Percentiles rank a stretch among this genome's conserved stretches.
phyloP scores from a whole-genome alignment of 2,329 filamentous ascomycete genomes.

The Hymenoscyphus salicellus region DNA sequence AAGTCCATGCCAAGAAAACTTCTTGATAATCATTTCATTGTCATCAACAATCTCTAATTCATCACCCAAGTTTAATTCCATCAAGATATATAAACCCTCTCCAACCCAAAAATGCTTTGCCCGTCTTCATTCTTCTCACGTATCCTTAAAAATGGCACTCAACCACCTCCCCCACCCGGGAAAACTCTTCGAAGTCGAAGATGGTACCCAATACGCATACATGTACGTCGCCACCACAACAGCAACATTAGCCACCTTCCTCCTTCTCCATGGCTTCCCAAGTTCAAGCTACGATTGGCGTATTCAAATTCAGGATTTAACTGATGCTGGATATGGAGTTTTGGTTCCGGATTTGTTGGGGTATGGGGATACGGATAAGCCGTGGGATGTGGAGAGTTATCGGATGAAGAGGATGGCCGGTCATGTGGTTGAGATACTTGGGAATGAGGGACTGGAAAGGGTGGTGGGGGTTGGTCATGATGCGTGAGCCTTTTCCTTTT shows the following conservation, averaged over 20 bases:
- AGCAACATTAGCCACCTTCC: constrained; percentile 34
- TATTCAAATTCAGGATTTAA: constrained; percentile 41
- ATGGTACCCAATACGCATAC: constrained; percentile 6
- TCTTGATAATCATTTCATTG: too few relatives aligned
- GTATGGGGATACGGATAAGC: constrained; percentile 53
- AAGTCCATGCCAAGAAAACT: too few relatives aligned
- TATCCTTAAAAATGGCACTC: constrained; percentile 1
- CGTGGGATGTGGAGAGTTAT: constrained; percentile 33
- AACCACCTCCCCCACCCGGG: background rate
- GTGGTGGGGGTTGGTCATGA: constrained; percentile 22
- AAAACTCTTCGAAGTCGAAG: constrained; percentile 6
- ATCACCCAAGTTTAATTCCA: too few relatives aligned
- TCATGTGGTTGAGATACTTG: constrained; percentile 37
- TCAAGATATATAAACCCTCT: too few relatives aligned
- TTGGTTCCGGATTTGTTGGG: constrained; percentile 57
- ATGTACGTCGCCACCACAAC: constrained; percentile 10
- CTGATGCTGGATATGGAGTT: constrained; percentile 40
- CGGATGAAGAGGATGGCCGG: constrained; percentile 31
- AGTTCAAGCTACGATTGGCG: constrained; percentile 43
- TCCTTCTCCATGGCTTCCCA: constrained; percentile 45
- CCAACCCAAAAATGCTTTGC: too few relatives aligned
- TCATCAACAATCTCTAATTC: too few relatives aligned
- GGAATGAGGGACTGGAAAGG: constrained; percentile 20
- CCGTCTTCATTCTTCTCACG: too few relatives aligned
- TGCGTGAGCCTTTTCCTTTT: constrained; percentile 1